Base-by-base conservation (phyloP, 768 basidiomycete species). In the Russula foetens region DNA sequence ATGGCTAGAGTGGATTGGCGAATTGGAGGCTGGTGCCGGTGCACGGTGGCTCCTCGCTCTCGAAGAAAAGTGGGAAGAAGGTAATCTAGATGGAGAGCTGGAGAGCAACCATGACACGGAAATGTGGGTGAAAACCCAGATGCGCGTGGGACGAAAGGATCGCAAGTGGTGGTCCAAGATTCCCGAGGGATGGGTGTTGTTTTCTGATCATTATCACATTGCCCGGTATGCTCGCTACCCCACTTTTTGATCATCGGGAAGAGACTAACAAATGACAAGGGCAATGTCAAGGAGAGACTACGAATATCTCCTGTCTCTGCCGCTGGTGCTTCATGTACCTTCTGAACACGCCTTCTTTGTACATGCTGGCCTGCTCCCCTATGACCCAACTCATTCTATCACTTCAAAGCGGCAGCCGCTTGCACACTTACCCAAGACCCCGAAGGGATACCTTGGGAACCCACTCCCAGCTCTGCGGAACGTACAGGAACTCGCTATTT, bases 311-410 rank as follows among this genome's bases (percentile, higher is more conserved):
- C 70, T 81, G 31, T 74, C 80, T n/a, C 73, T 93, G 0, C 94
- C 95, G 0, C 74, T 93, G 31, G 76, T 79, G 50, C 75, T 94
- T 8, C 84, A 96, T 69, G 73, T 89, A 17, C 90, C 92, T 0
- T 78, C 79, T 2, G 81, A 87, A 2, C 90, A 95, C 67, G 73
- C 84, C 0, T 85, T 84, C 73, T 77, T 95, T 49, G 90, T 86
- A 1, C 93, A 97, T 66, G 94, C 84, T 1, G 95, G 95, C 7
- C 67, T 96, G 21, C 78, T 98, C 2, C 79, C 92, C 0, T 79
- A 77, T 6, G 83, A 96, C 68, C 86, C 91, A 2, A 73, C 71
- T 1, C 80, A 76, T 62, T 69, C 80, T 29, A 70, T 74, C 19
- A 75, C 74, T 24, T 75, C 84, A 65, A 72, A 73, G 26, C 75